Evolutionary conservation across 1,139 yeast genomes (phyloP), one percentile per base, ranked within the genome.

Genomic region (Zygotorulaspora mrakii): DNA sequence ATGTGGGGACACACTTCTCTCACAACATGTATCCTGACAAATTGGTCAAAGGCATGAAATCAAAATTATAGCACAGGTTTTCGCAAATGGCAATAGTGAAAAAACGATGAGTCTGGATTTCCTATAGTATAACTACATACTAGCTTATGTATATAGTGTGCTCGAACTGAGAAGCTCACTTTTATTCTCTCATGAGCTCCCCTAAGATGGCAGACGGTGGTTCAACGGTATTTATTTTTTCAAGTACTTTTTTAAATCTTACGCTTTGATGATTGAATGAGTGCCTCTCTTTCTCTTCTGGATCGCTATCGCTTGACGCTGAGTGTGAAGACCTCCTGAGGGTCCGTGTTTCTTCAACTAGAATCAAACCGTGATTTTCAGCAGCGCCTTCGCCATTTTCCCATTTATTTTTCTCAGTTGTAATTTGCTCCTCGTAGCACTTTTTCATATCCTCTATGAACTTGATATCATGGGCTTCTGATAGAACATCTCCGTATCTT

Each of bases 1-100:
- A 87, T 57, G 67, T 77, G 55, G 91, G 87, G 14, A 72, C 69
- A 28, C 54, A 61, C 39, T 60, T 69, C 28, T 62, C 66, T 3
- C 46, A 55, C 3, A 57, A 61, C 6, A 42, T 59, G 44, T 72
- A 71, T 43, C 77, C 77, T 8, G 64, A 67, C 2, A 45, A 37
- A 5, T 44, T 73, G 40, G 48, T 55, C 17, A 35, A 62, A 18
- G 57, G 51, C 33, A 53, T 49, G 34, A 49, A 47, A 34, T 53
- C 69, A 11, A 65, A 31, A 17, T 4, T 32, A 12, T 32, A 23
- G 13, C 5, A 5, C 2, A 9, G 7, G 7, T 13, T 21, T 10
- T 3, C 10, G 10, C n/a, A 4, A 25, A 20, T 17, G 21, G 9
- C 22, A 26, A 26, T 9, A 26, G 21, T 10, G 9, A 28, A 28